Percentiles rank a stretch among this genome's conserved stretches.
Evolutionary conservation across 2,329 filamentous ascomycete genomes (phyloP).

Genomic region (Lojkania enalia): DNA sequence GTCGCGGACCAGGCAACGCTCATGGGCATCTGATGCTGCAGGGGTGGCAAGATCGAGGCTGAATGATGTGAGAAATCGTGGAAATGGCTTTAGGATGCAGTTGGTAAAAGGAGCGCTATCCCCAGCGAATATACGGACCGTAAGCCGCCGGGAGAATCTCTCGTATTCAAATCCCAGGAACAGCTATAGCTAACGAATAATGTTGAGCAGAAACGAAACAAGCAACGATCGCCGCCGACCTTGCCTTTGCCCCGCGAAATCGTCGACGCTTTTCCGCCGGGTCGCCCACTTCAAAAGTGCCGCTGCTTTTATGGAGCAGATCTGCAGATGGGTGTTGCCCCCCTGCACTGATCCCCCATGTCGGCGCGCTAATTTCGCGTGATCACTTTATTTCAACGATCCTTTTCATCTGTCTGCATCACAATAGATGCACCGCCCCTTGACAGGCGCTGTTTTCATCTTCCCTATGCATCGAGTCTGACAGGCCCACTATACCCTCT

Average conservation of each 20-base stretch:
- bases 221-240: constrained; percentile 30
- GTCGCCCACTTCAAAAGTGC: constrained; percentile 11
- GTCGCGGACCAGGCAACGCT: not conserved
- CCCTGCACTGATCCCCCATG: constrained; percentile 24
- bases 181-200: constrained; percentile 18
- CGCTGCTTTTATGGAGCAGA: constrained; percentile 26
- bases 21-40: constrained; percentile 4
- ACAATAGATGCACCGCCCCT: constrained; percentile 17
- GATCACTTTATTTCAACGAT: constrained; percentile 38
- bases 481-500: constrained; percentile 22
- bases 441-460: constrained; percentile 18
- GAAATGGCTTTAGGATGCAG: too few species aligned
- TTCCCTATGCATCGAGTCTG: constrained; percentile 14
- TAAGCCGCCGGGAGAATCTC: constrained; percentile 33
- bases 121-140: constrained; percentile 31
- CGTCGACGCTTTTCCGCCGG: constrained; percentile 6
- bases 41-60: constrained; percentile 9
- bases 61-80: constrained; percentile 17
- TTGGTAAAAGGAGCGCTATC: constrained; percentile 7
- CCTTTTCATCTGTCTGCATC: constrained; percentile 28
- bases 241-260: constrained; percentile 16
- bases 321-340: constrained; percentile 17
- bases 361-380: constrained; percentile 28
- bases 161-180: constrained; percentile 13
- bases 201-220: constrained; percentile 17